Percentiles rank a stretch among this genome's conserved stretches.
These are phyloP conservation scores for Saccharomyces pastorianus DNA, from an alignment of 1,139 yeast genomes.

Conservation along the genomic window DNA sequence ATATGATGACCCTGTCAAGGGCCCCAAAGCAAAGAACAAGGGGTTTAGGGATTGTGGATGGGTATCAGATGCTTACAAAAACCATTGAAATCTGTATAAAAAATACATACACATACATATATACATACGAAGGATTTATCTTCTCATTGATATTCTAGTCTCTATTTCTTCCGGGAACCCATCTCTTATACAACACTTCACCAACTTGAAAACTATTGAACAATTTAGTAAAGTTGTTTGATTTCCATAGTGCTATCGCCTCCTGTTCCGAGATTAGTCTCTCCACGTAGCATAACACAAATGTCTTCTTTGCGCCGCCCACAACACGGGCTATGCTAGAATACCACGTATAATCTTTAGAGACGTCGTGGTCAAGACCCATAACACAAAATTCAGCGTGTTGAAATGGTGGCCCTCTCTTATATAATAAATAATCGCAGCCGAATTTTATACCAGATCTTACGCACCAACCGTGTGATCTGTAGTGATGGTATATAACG, in stretches of 20 bases:
- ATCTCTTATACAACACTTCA: slow-evolving; percentile 65
- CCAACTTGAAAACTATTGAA: slow-evolving; percentile 41
- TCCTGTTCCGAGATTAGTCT: slow-evolving; percentile 36
- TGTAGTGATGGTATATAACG: slow-evolving; percentile 75
- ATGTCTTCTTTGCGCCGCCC: slow-evolving; percentile 76
- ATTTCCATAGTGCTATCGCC: slow-evolving; percentile 21
- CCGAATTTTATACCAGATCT: slow-evolving; percentile 90
- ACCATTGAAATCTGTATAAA: not conserved
- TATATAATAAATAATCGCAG: slow-evolving; percentile 68
- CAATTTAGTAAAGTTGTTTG: slow-evolving; percentile 29
- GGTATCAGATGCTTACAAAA: slow-evolving; percentile 43
- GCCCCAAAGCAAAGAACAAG: slow-evolving; percentile 45
- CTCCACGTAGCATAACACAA: slow-evolving; percentile 62
- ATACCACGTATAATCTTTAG: slow-evolving; percentile 29
- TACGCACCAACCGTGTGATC: slow-evolving; percentile 92
- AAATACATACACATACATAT: slow-evolving; percentile 1
- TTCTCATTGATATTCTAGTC: slow-evolving; percentile 37
- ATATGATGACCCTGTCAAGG: slow-evolving; percentile 44
- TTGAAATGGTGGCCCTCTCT: slow-evolving; percentile 88
- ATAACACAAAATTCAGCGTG: slow-evolving; percentile 82
- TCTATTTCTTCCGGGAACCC: slow-evolving; percentile 79
- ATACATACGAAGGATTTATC: not conserved
- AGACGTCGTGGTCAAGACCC: slow-evolving; percentile 40
- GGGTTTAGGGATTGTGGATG: slow-evolving; percentile 70
- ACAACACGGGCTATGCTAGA: slow-evolving; percentile 69